These are phyloP conservation scores for Cryptococcus wingfieldii DNA, from an alignment of 1,284 basidiomycete genomes.

Conservation along the genomic window DNA sequence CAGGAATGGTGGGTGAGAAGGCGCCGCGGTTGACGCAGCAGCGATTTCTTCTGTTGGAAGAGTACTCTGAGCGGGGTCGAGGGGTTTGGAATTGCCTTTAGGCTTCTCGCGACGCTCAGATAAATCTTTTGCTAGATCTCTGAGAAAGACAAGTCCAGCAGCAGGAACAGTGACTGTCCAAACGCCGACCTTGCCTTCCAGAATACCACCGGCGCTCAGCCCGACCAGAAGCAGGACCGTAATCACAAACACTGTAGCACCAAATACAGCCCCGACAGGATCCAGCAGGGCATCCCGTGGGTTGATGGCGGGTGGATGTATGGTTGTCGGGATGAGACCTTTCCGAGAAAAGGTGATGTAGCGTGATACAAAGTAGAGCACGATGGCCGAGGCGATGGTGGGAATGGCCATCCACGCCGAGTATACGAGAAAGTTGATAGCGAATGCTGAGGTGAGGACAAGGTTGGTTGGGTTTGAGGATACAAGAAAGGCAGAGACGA, in stretches of 20 bases:
- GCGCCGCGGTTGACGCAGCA: too few species aligned
- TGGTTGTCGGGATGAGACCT: constrained; percentile 47
- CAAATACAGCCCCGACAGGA: constrained; percentile 54
- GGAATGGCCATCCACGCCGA: constrained; percentile 49
- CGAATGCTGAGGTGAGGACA: constrained; percentile 50
- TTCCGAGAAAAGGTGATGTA: constrained; percentile 30
- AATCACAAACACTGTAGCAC: constrained; percentile 51
- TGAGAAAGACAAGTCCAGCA: constrained; percentile 64
- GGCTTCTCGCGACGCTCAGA: neutral
- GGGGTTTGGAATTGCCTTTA: neutral
- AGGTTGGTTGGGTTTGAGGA: constrained; percentile 54
- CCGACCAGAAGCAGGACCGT: constrained; percentile 60
- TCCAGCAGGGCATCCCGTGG: constrained; percentile 54
- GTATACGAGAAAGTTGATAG: constrained; percentile 48
- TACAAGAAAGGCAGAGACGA: constrained; percentile 54
- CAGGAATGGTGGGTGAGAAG: neutral
- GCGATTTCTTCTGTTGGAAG: neutral
- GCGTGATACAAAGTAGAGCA: constrained; percentile 45
- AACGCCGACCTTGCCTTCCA: constrained; percentile 63
- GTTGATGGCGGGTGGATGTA: constrained; percentile 51
- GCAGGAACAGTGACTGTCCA: constrained; percentile 77
- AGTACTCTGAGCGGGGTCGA: neutral
- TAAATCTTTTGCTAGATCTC: constrained; percentile 52
- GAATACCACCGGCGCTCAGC: constrained; percentile 54
- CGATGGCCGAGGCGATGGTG: constrained; percentile 38